These are phyloP conservation scores for Botrytis pseudocinerea DNA, from an alignment of 2,329 filamentous ascomycete species.

Conservation along the genomic window DNA sequence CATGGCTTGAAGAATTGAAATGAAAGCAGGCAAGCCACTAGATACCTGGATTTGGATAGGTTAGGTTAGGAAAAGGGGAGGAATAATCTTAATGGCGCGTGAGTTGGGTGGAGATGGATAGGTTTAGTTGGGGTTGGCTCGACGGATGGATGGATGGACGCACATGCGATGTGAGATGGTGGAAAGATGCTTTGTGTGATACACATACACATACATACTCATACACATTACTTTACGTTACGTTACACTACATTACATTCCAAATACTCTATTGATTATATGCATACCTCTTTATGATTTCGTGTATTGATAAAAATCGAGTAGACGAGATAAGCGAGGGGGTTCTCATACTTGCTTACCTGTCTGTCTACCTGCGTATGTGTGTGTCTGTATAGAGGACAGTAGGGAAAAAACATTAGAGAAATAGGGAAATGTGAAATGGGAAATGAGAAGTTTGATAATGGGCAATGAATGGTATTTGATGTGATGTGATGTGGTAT, in stretches of 20 bases:
- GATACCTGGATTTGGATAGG: constrained; percentile 5
- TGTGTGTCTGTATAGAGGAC: background rate
- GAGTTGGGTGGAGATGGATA: background rate
- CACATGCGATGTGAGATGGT: background rate
- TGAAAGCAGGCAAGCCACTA: constrained; percentile 2
- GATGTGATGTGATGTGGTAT: no score
- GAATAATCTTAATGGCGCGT: constrained; percentile 16
- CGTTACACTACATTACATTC: background rate
- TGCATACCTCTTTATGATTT: background rate
- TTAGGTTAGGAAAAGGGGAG: constrained; percentile 7
- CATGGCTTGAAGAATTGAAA: constrained; percentile 1
- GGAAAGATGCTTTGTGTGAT: background rate
- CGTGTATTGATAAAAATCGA: background rate
- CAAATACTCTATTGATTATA: background rate
- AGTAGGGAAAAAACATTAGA: no score
- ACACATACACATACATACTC: background rate
- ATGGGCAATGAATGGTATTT: no score
- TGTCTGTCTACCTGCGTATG: background rate
- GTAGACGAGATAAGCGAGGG: background rate
- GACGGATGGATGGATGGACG: background rate
- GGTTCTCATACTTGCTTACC: background rate
- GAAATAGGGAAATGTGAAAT: no score
- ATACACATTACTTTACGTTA: background rate
- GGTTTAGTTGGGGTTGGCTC: background rate
- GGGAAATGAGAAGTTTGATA: no score